Percentiles rank a stretch among this genome's conserved stretches.
phyloP scores from a whole-genome alignment of 257 asterid species.

The Orobanche coerulescens region DNA sequence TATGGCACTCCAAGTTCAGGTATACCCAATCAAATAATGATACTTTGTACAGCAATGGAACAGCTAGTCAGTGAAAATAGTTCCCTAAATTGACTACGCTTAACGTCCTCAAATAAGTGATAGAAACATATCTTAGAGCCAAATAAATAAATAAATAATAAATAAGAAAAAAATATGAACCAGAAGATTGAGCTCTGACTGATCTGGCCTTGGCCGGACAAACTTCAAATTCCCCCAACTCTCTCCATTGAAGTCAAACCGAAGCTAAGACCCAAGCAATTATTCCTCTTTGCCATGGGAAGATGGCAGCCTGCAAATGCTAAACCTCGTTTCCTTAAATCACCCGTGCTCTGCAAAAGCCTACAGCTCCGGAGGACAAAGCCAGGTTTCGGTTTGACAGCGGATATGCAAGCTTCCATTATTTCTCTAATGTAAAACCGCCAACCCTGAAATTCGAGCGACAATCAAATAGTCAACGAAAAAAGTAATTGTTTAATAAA shows the following conservation, averaged over 20 bases:
- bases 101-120: not conserved
- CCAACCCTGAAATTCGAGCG: conserved; percentile 19
- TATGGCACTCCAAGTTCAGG: not conserved
- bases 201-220: conserved; percentile 41
- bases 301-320: conserved; percentile 13
- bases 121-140: not conserved
- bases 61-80: too few relatives aligned
- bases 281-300: conserved; percentile 32
- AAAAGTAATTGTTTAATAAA: conserved; percentile 13
- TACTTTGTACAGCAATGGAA: not conserved
- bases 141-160: not conserved
- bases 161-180: conserved; percentile 26
- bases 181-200: conserved; percentile 51
- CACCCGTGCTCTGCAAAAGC: conserved; percentile 23
- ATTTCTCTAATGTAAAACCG: conserved; percentile 22
- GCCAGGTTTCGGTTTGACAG: conserved; percentile 33
- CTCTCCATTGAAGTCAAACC: conserved; percentile 43
- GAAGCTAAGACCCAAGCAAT: conserved; percentile 39
- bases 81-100: not conserved
- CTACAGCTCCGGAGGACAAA: conserved; percentile 33
- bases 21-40: not conserved
- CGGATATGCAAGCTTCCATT: conserved; percentile 55
- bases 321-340: conserved; percentile 19
- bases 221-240: conserved; percentile 23
- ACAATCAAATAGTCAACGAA: conserved; percentile 29